These are phyloP conservation scores for Mycena polygramma DNA, from an alignment of 768 basidiomycete species.

Conservation along the genomic window DNA sequence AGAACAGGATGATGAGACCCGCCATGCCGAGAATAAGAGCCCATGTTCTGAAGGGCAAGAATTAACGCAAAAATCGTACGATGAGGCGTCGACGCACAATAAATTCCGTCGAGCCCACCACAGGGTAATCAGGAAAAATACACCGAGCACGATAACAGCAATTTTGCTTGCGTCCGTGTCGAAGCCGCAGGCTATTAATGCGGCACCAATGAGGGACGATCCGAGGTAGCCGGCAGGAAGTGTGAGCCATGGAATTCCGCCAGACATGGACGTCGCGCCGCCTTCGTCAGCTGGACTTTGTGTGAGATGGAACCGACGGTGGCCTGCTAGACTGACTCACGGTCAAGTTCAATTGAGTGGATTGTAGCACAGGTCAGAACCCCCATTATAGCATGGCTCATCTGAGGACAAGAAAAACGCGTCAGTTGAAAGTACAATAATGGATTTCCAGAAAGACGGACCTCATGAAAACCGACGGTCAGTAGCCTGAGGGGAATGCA, in stretches of 20 bases:
- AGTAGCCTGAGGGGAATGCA: slow-evolving; percentile 63
- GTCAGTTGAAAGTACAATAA: slow-evolving; percentile 18
- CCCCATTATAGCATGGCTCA: slow-evolving; percentile 89
- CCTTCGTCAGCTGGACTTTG: slow-evolving; percentile 81
- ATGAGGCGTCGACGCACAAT: slow-evolving; percentile 61
- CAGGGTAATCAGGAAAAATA: slow-evolving; percentile 88
- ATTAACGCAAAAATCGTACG: background rate
- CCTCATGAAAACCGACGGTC: slow-evolving; percentile 93
- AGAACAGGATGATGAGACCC: slow-evolving; percentile 83
- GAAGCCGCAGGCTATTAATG: slow-evolving; percentile 89
- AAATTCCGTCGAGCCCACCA: slow-evolving; percentile 89
- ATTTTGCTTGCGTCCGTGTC: slow-evolving; percentile 91
- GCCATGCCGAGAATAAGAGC: slow-evolving; percentile 82
- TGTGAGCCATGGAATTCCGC: slow-evolving; percentile 85
- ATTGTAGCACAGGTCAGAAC: slow-evolving; percentile 89
- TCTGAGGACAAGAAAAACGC: slow-evolving; percentile 59
- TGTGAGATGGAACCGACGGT: slow-evolving; percentile 20
- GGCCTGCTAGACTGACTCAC: slow-evolving; percentile 58
- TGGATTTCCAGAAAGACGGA: slow-evolving; percentile 43
- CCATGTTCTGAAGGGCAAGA: slow-evolving; percentile 71
- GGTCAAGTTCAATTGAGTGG: slow-evolving; percentile 88
- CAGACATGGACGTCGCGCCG: slow-evolving; percentile 88
- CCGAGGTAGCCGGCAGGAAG: slow-evolving; percentile 88
- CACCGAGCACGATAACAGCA: slow-evolving; percentile 83
- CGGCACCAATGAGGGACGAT: slow-evolving; percentile 88